Evolutionary conservation across 2,329 filamentous ascomycete genomes (phyloP), one percentile per base, ranked within the genome.

Genomic region (Penicillium frequentans): DNA sequence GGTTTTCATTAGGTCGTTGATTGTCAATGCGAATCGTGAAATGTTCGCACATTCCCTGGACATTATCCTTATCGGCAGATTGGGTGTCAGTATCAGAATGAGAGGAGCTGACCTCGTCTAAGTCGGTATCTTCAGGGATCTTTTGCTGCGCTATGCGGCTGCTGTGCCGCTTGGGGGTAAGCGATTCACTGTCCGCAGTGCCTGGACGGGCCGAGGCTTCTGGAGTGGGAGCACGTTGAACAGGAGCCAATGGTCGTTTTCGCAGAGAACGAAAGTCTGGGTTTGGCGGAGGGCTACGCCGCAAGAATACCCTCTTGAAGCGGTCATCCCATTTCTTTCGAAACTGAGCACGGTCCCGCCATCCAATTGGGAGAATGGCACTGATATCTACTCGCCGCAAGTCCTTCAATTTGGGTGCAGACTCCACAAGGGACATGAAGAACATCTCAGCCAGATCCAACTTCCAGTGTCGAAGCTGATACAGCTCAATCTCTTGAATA

Each of bases 261-360:
- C 52, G 63, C 23, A 73, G 56, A 7, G 66, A 70, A 21, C 62
- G 64, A n/a, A 66, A 56, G 26, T 60, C 64, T 1, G 72, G 68
- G 39, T 74, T 58, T 11, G 74, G 75, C 3, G 69, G 67, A 10
- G 55, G 14, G 33, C 68, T 69, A n/a, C 59, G 67, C 35, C 77
- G 68, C 16, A 78, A 64, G 51, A 81, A 81, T 1, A 75, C 70
- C 13, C 79, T 81, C 54, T 86, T 83, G 51, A 97, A 78, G 60
- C 82, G 86, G n/a, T 83, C 80, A 49, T 86, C 86, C 90, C 92
- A 96, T 62, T 85, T 84, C 63, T 89, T 86, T 39, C 93, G 85
- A 67, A 97, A 88, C n/a, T 83, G 82, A 19, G 90, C 90, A 43
- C 93, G 86, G 68, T 91, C 86, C 59, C 91, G 87, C 90, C 92